Evolutionary conservation across 106 monocot genomes (phyloP).

Genomic region (Dendrobium huoshanense): DNA sequence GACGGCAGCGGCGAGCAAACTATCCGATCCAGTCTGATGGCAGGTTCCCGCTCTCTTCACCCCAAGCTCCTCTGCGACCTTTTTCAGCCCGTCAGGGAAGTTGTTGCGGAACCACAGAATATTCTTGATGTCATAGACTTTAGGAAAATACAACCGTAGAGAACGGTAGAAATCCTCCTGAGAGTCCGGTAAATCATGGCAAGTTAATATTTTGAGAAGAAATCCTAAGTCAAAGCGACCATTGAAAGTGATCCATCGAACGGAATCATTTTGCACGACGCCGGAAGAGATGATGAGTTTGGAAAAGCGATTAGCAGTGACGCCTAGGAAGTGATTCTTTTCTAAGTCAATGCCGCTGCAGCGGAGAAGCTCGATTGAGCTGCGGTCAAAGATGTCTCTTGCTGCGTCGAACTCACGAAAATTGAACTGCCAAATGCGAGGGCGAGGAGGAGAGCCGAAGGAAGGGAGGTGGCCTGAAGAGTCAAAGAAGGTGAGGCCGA

Average conservation of each 20-base stretch:
- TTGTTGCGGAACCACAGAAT: too few species aligned
- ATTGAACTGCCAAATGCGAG: too few species aligned
- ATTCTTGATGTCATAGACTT: too few species aligned
- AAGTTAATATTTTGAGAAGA: conserved; percentile 32
- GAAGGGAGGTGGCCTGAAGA: too few species aligned
- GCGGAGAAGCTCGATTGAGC: not conserved
- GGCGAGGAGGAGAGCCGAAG: too few species aligned
- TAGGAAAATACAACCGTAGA: too few species aligned
- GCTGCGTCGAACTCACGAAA: too few species aligned
- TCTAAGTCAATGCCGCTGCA: conserved; percentile 35
- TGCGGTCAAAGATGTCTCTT: too few species aligned
- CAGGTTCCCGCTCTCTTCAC: conserved; percentile 23
- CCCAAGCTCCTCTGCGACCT: conserved; percentile 26
- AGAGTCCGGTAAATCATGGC: not conserved
- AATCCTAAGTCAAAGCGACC: conserved; percentile 41
- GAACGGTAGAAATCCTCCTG: too few species aligned
- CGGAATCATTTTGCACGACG: too few species aligned
- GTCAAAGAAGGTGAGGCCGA: too few species aligned
- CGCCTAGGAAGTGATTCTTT: conserved; percentile 19
- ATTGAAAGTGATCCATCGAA: conserved; percentile 20
- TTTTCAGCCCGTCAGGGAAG: conserved; percentile 19
- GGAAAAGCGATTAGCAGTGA: conserved; percentile 20
- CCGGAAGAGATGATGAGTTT: conserved; percentile 7
- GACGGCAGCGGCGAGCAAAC: conserved; percentile 15
- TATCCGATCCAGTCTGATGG: conserved; percentile 26